Base-by-base conservation (phyloP, 257 asterid species). In the Thymus mandschuricus region DNA sequence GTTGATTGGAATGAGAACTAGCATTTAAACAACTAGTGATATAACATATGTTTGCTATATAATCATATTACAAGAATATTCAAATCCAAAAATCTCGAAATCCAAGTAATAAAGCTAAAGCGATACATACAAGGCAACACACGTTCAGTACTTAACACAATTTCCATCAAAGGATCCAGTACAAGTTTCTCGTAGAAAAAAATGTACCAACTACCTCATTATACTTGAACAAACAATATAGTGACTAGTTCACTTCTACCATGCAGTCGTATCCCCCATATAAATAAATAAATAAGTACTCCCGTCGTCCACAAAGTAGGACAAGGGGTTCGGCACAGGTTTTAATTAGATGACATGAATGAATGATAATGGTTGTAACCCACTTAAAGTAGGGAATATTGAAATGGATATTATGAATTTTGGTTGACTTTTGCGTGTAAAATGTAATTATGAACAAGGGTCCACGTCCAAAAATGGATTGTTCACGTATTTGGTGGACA, bases 61-160 rank as follows among this genome's bases (percentile, higher is more conserved):
- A 35, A 10, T 35, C 40, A 9, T 41, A 10, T 21, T 43, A 5
- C 68, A 62, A 2, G 52, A 9, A 40, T 41, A 12, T 43, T 28
- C 10, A 30, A 28, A 6, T 46, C 50, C 12, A 21, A 3, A 35
- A 40, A 13, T 8, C 28, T 33, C 21, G 38, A 49, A 50, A 28
- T 34, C 8, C 10, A 61, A 49, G 70, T 33, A 49, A 27, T 5
- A 72, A 61, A 13, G 11, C 44, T 50, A 51, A 46, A 11, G 76
- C 55, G 51, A 12, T 9, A 56, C 27, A 60, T 3, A 31, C 35
- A 44, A 54, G 12, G 43, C 44, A 46, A 51, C n/a, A 29, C 7
- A 35, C 12, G 29, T 35, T 34, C 12, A 33, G 3, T 35, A 10
- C 3, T 10, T 49, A 34, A 28, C 15, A 49, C 1, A 21, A 71